phyloP scores from a whole-genome alignment of 2,329 filamentous ascomycete species.

The Emydomyces testavorans region DNA sequence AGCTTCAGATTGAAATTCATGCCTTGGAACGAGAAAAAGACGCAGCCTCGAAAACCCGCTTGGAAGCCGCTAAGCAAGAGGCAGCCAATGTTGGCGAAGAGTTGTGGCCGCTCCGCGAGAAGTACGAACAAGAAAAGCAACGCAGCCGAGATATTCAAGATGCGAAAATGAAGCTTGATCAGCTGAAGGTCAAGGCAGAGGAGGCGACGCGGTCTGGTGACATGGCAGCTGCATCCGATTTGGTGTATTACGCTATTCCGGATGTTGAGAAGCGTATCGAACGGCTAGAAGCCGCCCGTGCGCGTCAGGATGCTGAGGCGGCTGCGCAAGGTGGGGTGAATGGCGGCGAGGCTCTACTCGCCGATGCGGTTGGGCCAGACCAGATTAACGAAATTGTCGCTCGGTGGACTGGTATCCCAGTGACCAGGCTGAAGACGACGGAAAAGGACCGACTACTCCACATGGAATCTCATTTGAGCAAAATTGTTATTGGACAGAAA shows the following conservation, averaged over 20 bases:
- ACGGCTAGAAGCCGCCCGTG: constrained; percentile 68
- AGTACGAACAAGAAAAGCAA: constrained; percentile 88
- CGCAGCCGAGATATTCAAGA: constrained; percentile 86
- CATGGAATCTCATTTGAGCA: constrained; percentile 79
- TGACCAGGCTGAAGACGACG: constrained; percentile 82
- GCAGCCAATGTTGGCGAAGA: constrained; percentile 93
- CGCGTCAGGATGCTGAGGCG: constrained; percentile 59
- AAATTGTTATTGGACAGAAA: constrained; percentile 82
- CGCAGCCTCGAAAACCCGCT: constrained; percentile 73
- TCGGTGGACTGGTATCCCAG: constrained; percentile 95
- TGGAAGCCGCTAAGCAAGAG: constrained; percentile 74
- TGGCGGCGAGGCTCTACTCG: constrained; percentile 62
- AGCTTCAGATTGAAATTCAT: constrained; percentile 95
- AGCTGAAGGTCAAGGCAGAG: constrained; percentile 80
- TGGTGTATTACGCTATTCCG: constrained; percentile 95
- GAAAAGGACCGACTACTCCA: constrained; percentile 98
- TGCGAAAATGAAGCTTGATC: constrained; percentile 87
- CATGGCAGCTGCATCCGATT: constrained; percentile 75
- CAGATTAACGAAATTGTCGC: constrained; percentile 99
- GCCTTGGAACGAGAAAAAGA: constrained; percentile 90
- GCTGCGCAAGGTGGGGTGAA: constrained; percentile 48
- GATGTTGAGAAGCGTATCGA: constrained; percentile 75
- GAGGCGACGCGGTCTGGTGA: constrained; percentile 84
- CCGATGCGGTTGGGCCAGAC: constrained; percentile 87
- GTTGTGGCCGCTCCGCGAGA: constrained; percentile 77